These are phyloP conservation scores for Amoebophrya sp. DNA, from an alignment of 169 alveolate genomes.

Conservation along the genomic window DNA sequence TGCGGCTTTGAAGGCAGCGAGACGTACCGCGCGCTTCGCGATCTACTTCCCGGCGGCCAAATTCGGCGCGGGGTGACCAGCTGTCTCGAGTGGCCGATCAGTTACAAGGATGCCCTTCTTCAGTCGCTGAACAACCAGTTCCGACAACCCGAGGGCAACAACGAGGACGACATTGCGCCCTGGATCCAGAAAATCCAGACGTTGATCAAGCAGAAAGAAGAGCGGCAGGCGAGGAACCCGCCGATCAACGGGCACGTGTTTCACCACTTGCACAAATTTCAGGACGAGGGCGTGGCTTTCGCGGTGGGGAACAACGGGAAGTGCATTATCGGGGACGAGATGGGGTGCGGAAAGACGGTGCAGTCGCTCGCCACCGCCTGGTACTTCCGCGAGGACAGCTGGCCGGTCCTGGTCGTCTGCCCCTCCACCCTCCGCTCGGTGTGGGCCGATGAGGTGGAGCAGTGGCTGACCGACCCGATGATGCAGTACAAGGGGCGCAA, in stretches of 20 bases:
- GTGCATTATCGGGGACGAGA: constrained; percentile 87
- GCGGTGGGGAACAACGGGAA: constrained; percentile 83
- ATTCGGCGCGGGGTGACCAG: background rate
- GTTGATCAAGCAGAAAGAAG: background rate
- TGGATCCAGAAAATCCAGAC: background rate
- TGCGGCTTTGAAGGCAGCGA: background rate
- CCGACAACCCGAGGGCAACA: background rate
- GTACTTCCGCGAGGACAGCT: constrained; percentile 67
- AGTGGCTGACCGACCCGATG: constrained; percentile 77
- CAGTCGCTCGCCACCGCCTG: constrained; percentile 87
- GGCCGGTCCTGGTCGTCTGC: constrained; percentile 88
- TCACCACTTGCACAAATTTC: constrained; percentile 62
- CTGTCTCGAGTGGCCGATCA: background rate
- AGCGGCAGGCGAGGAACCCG: background rate
- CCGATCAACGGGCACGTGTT: background rate
- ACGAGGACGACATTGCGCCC: background rate
- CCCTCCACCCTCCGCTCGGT: constrained; percentile 76
- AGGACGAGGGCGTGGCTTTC: constrained; percentile 82
- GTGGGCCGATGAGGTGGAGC: constrained; percentile 81
- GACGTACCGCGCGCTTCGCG: background rate
- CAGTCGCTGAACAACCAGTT: background rate
- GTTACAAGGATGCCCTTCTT: background rate
- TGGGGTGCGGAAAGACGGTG: constrained; percentile 96
- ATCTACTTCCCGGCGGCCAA: background rate
- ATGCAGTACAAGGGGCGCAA: background rate